Base-by-base conservation (phyloP, 75 land plant species). In the Azolla pinnata region DNA sequence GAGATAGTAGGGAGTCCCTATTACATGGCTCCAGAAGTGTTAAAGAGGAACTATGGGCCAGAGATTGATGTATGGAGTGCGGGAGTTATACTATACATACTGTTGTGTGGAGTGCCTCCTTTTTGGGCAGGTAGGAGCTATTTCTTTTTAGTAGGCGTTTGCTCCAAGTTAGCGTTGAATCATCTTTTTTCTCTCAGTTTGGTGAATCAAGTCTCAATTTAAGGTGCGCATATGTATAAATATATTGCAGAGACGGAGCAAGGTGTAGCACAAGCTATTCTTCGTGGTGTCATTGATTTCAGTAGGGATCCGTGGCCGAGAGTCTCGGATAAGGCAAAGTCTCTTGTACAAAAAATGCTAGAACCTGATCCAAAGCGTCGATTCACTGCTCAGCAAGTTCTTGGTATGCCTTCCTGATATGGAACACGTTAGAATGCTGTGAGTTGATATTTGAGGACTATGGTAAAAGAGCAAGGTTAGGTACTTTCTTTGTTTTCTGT, bases 11-110 rank as follows among this genome's bases (percentile, higher is more conserved):
- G 90, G 25, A 86, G 90, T 34, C 90, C 90, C 27, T 82, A 79
- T 60, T 86, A 86, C 69, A 83, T 83, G 82, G 90, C 90, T 2
- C 90, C 85, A 2, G 90, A 86, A 63, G 81, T 86, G 17, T 44
- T 79, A n/a, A 69, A 78, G 65, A 78, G 78, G 0, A 77, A 80
- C 32, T 80, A 83, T 66, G 83, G 86, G 25, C 76, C 76, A 20
- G 86, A 86, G 65, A 54, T 80, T 31, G 90, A 86, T 70, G 79
- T 86, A 7, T 86, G 90, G 90, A 68, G 71, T 33, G 71, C 71
- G 18, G 71, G 67, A 44, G 68, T 67, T 31, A 67, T 67, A 29
- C 69, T 84, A 17, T 84, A 81, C 33, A 78, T 81, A 40, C 64
- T 84, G 23, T 61, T 84, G 9, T 86, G 85, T 61, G 90, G 90